These are phyloP conservation scores for Wickerhamiella azyma DNA, from an alignment of 805 yeast species.

Conservation along the genomic window DNA sequence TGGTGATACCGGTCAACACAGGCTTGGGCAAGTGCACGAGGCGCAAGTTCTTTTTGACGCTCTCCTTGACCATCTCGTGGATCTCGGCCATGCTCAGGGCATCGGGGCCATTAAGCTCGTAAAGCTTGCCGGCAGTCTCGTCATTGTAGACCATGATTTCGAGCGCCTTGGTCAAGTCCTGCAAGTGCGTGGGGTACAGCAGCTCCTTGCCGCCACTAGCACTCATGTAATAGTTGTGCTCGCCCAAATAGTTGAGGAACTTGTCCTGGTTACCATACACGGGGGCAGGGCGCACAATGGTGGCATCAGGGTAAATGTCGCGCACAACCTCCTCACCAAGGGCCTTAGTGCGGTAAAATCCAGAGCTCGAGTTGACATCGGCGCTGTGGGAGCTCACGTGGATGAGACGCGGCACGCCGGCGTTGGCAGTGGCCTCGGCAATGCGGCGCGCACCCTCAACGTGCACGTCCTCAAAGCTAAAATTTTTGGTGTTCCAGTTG, in stretches of 20 bases:
- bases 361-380: conserved; percentile 48
- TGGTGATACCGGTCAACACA: conserved; percentile 27
- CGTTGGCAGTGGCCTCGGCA: conserved; percentile 55
- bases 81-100: conserved; percentile 46
- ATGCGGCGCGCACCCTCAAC: conserved; percentile 68
- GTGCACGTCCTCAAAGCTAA: conserved; percentile 69
- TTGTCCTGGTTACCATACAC: conserved; percentile 64
- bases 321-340: conserved; percentile 59
- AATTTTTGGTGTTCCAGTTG: conserved; percentile 63
- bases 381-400: conserved; percentile 77
- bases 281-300: conserved; percentile 76
- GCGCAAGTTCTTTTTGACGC: conserved; percentile 33
- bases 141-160: conserved; percentile 73
- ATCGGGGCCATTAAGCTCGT: conserved; percentile 64
- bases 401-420: conserved; percentile 57
- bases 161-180: conserved; percentile 66
- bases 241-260: conserved; percentile 46
- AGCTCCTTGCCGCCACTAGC: conserved; percentile 51
- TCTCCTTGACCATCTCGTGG: conserved; percentile 55
- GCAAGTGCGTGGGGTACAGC: conserved; percentile 58
- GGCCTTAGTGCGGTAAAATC: conserved; percentile 69
- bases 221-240: conserved; percentile 47
- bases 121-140: conserved; percentile 61
- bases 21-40: conserved; percentile 30
- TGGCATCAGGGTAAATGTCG: conserved; percentile 56